Percentiles rank a stretch among this genome's conserved stretches.
Evolutionary conservation across 306 rosid genomes (phyloP).

Genomic region (Clitoria ternatea): DNA sequence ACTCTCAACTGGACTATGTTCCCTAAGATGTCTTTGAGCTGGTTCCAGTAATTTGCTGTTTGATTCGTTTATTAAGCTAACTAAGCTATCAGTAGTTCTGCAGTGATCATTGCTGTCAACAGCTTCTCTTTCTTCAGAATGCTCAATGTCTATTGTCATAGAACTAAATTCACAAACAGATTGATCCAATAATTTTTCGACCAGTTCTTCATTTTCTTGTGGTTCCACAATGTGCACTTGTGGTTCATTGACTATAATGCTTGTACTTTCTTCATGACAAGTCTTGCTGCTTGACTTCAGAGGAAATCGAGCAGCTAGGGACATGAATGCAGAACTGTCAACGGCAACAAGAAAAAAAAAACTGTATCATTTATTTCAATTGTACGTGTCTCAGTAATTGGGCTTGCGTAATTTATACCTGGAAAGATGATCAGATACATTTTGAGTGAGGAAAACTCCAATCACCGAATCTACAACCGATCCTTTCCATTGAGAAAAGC

Average conservation of each 20-base stretch:
- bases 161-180: slow-evolving; percentile 21
- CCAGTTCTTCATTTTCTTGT: slow-evolving; percentile 20
- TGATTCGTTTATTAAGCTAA: slow-evolving; percentile 39
- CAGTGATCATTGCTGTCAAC: slow-evolving; percentile 18
- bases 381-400: neutral
- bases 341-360: slow-evolving; percentile 11
- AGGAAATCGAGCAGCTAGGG: slow-evolving; percentile 83
- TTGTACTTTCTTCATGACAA: slow-evolving; percentile 9
- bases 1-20: slow-evolving; percentile 23
- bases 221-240: slow-evolving; percentile 35
- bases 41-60: slow-evolving; percentile 28
- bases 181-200: slow-evolving; percentile 26
- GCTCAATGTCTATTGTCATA: neutral
- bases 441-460: slow-evolving; percentile 92
- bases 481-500: slow-evolving; percentile 90
- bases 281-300: slow-evolving; percentile 36
- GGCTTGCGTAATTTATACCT: slow-evolving; percentile 40
- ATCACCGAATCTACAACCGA: slow-evolving; percentile 87
- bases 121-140: slow-evolving; percentile 26
- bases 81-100: neutral
- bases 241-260: slow-evolving; percentile 25
- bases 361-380: neutral
- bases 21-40: slow-evolving; percentile 28
- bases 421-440: slow-evolving; percentile 92
- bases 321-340: slow-evolving; percentile 88